Conservation (phyloP, 805 yeast genomes). For the Yarrowia keelungensis region DNA sequence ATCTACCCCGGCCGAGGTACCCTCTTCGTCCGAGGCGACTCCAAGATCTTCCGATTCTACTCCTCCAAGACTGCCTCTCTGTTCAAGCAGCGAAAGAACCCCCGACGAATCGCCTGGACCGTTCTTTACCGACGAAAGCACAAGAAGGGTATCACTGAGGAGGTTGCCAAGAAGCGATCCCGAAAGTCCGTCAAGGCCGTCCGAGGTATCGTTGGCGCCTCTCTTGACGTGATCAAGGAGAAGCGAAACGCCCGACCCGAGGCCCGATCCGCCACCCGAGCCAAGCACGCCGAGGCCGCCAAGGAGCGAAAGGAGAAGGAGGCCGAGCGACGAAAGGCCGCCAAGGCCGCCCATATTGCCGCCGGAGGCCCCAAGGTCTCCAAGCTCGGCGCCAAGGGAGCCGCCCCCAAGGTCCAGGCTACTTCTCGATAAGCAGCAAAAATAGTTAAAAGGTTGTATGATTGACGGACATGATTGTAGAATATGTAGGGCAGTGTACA, state of each 20-base stretch:
- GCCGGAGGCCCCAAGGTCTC: conserved; percentile 60
- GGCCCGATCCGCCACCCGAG: conserved; percentile 97
- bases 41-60: conserved; percentile 99
- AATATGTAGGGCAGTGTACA: no score
- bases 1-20: conserved; percentile 99
- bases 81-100: conserved; percentile 99
- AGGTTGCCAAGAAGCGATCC: conserved; percentile 93
- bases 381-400: conserved; percentile 97
- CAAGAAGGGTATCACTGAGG: conserved; percentile 99
- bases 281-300: conserved; percentile 70
- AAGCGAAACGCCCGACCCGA: conserved; percentile 96
- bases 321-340: conserved; percentile 95
- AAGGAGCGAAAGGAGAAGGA: conserved; percentile 72
- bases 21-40: conserved; percentile 99
- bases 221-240: conserved; percentile 97
- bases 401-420: conserved; percentile 95
- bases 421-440: conserved; percentile 81
- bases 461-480: background rate
- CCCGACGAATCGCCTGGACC: conserved; percentile 99
- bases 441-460: conserved; percentile 33
- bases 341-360: conserved; percentile 74
- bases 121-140: conserved; percentile 99
- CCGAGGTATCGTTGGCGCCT: conserved; percentile 99
- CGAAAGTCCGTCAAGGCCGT: conserved; percentile 98
- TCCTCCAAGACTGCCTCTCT: conserved; percentile 96